Percentiles rank a stretch among this genome's conserved stretches.
Conservation (phyloP, 2,329 filamentous ascomycete species). For the Aspergillus ustus region DNA sequence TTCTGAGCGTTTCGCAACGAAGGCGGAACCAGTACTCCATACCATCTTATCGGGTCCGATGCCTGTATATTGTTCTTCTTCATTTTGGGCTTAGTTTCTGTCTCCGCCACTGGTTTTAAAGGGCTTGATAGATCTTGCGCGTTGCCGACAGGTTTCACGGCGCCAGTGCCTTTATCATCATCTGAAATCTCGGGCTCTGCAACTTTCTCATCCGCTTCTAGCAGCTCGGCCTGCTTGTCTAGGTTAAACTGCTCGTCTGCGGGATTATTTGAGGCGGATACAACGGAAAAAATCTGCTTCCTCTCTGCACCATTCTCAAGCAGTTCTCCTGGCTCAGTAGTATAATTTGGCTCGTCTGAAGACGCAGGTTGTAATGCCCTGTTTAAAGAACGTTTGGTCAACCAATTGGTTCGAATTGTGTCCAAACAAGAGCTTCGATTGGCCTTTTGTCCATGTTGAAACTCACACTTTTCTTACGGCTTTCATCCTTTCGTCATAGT, state of each 20-base stretch:
- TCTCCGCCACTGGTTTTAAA: conserved; percentile 5
- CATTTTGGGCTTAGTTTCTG: conserved; percentile 21
- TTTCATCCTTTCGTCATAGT: conserved; percentile 58
- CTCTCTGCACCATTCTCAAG: conserved; percentile 3
- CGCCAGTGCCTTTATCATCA: neutral
- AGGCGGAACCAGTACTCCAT: conserved; percentile 53
- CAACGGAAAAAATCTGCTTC: conserved; percentile 20
- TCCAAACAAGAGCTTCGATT: neutral
- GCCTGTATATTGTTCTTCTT: conserved; percentile 35
- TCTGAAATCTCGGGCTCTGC: neutral
- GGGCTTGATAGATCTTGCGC: conserved; percentile 11
- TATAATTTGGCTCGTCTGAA: neutral
- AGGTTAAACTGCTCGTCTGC: conserved; percentile 17
- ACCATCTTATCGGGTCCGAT: conserved; percentile 53
- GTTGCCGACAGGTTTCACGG: neutral
- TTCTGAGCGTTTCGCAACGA: conserved; percentile 50
- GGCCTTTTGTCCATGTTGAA: neutral
- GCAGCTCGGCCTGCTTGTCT: conserved; percentile 1
- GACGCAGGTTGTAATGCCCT: conserved; percentile 22
- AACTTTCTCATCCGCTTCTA: neutral
- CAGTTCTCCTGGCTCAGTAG: neutral
- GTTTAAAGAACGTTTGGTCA: conserved; percentile 4
- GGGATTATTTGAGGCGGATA: conserved; percentile 2
- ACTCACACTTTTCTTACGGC: conserved; percentile 48
- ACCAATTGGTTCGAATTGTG: neutral